Percentiles rank a stretch among this genome's conserved stretches.
Evolutionary conservation across 805 yeast species (phyloP).

Genomic region (Maudiozyma bulderi): DNA sequence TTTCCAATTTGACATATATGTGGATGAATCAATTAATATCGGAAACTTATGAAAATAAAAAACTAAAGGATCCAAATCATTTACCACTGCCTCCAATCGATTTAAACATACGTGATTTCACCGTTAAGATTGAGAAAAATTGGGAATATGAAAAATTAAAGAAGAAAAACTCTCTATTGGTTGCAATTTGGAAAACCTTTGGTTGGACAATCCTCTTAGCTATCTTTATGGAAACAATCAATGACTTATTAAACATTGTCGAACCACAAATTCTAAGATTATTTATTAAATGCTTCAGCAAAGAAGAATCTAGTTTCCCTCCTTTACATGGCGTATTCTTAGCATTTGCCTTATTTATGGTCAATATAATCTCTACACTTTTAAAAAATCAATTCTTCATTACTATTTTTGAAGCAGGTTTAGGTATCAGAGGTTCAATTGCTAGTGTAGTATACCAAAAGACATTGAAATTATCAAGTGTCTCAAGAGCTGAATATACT

Average conservation of each 20-base stretch:
- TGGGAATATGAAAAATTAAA: constrained; percentile 32
- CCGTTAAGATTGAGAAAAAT: constrained; percentile 21
- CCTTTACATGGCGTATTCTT: constrained; percentile 52
- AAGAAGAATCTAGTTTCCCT: constrained; percentile 31
- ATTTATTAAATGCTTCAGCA: constrained; percentile 39
- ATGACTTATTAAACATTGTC: constrained; percentile 33
- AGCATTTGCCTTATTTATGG: constrained; percentile 52
- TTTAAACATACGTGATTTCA: constrained; percentile 29
- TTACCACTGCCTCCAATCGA: constrained; percentile 35
- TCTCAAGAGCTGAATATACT: constrained; percentile 47
- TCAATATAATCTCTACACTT: constrained; percentile 51
- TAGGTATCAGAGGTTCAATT: constrained; percentile 56
- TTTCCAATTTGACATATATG: constrained; percentile 34
- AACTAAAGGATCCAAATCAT: constrained; percentile 33
- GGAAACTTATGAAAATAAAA: constrained; percentile 32
- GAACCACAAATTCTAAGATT: constrained; percentile 50
- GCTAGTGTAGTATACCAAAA: constrained; percentile 63
- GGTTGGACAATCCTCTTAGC: constrained; percentile 31
- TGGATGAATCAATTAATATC: constrained; percentile 40
- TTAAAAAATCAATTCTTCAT: constrained; percentile 62
- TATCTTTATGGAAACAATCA: constrained; percentile 30
- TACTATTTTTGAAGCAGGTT: constrained; percentile 48
- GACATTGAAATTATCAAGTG: constrained; percentile 56
- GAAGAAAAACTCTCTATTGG: constrained; percentile 25
- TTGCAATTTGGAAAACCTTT: constrained; percentile 32